Base-by-base conservation (phyloP, 75 land plant species). In the Sequoia sempervirens region DNA sequence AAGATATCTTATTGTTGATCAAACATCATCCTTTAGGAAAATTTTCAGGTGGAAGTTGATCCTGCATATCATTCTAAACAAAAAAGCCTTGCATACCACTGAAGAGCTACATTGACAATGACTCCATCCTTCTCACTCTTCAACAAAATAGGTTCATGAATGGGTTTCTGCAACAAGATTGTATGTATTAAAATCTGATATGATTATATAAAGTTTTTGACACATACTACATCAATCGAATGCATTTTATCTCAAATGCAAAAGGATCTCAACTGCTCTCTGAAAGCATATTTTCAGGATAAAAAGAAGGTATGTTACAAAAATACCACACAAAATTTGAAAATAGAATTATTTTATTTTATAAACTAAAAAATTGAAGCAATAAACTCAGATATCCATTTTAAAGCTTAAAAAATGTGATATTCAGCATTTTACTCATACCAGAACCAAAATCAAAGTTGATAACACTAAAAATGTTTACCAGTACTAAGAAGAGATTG, bases 101-200 rank as follows among this genome's bases (percentile, higher is more conserved):
- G 99, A 61, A 97, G 89, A 74, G 96, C 97, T 18, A 91, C 91
- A 88, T 95, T 93, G 28, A 97, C 90, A 74, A 87, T 83, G n/a
- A 97, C 83, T 28, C 93, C 98, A 87, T 95, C 98, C 58, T 83
- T 85, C 87, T 91, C 94, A 82, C 88, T 94, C 20, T 84, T 88
- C 58, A 95, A 92, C 23, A 91, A 88, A 37, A 97, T 84, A 18
- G 92, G 86, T n/a, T 95, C 93, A 92, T 95, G 98, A 88, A 97
- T 85, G n/a, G 93, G 91, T 87, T 89, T 93, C 99, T 97, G 94
- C 30, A 83, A 69, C 28, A 32, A 72, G 11, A 85, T 18, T 5
- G 30, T 5, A 82, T 64, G 38, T 34, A 36, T 53, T 36, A 56
- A 5, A 37, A 47, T 73, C 83, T 38, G 10, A 40, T 47, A 82